phyloP scores from a whole-genome alignment of 441 rosid genomes.

The Pelargonium myrrhifolium region DNA sequence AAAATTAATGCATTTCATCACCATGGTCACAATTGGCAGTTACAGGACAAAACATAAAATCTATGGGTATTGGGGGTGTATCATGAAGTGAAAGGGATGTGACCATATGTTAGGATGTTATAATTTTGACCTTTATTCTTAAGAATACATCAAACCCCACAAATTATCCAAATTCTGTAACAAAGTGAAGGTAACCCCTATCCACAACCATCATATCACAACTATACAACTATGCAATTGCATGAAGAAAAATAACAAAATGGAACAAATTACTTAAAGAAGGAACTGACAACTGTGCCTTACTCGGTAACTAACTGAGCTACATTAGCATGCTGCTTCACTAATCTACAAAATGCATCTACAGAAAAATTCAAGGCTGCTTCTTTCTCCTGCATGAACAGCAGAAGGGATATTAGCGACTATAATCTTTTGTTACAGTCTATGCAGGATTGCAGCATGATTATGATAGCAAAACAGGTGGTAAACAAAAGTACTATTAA shows the following conservation, averaged over 20 bases:
- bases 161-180: background rate
- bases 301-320: constrained; percentile 95
- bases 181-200: constrained; percentile 1
- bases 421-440: background rate
- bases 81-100: no score
- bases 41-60: background rate
- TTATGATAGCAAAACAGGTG: constrained; percentile 11
- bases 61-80: no score
- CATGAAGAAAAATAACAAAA: background rate
- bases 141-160: background rate
- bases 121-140: background rate
- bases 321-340: constrained; percentile 87
- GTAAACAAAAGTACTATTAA: constrained; percentile 2
- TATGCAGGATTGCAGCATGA: constrained; percentile 9
- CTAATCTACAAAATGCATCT: constrained; percentile 97
- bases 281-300: constrained; percentile 17
- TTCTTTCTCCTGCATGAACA: constrained; percentile 92
- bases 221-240: background rate
- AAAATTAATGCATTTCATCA: background rate
- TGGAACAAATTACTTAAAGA: constrained; percentile 5
- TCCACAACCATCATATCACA: constrained; percentile 1
- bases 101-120: no score
- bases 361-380: constrained; percentile 84
- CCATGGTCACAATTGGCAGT: background rate
- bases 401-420: constrained; percentile 27